phyloP scores from a whole-genome alignment of 345 rosid genomes.

The Gossypium sturtianum region DNA sequence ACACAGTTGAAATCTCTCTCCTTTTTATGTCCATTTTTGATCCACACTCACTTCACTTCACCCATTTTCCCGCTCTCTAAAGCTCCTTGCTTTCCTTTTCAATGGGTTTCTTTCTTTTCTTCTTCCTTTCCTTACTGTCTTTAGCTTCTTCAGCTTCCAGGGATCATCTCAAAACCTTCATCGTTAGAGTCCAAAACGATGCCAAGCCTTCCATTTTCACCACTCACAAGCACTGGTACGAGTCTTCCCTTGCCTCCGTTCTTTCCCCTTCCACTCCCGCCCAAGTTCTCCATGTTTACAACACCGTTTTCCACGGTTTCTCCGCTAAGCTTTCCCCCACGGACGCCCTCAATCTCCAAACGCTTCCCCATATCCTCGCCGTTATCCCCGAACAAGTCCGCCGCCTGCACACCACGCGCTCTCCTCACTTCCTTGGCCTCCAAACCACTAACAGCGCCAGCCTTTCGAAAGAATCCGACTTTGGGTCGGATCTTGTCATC shows the following conservation, averaged over 20 bases:
- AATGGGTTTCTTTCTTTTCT: slow-evolving; percentile 24
- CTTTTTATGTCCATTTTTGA: slow-evolving; percentile 5
- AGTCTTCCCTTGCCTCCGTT: slow-evolving; percentile 42
- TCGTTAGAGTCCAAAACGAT: slow-evolving; percentile 44
- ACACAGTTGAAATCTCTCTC: slow-evolving; percentile 17
- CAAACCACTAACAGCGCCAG: slow-evolving; percentile 58
- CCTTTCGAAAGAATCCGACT: slow-evolving; percentile 71
- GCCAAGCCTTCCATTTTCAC: slow-evolving; percentile 85
- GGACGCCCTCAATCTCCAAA: slow-evolving; percentile 37
- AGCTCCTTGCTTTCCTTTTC: slow-evolving; percentile 15
- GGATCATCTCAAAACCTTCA: slow-evolving; percentile 37
- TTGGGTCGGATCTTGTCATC: slow-evolving; percentile 90
- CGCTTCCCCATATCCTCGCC: slow-evolving; percentile 52
- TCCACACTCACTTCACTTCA: slow-evolving; percentile 1
- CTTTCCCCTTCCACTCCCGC: slow-evolving; percentile 21
- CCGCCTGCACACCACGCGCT: slow-evolving; percentile 73
- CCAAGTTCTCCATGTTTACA: slow-evolving; percentile 68
- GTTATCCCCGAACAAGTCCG: slow-evolving; percentile 75
- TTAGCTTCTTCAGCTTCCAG: slow-evolving; percentile 29
- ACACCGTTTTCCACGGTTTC: slow-evolving; percentile 93
- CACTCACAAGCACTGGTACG: slow-evolving; percentile 84
- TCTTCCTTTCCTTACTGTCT: slow-evolving; percentile 19
- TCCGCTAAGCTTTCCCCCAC: slow-evolving; percentile 56
- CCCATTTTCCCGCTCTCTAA: not conserved
- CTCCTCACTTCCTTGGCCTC: slow-evolving; percentile 90